These are phyloP conservation scores for Kwoniella sp. DNA, from an alignment of 768 basidiomycete species.

Conservation along the genomic window DNA sequence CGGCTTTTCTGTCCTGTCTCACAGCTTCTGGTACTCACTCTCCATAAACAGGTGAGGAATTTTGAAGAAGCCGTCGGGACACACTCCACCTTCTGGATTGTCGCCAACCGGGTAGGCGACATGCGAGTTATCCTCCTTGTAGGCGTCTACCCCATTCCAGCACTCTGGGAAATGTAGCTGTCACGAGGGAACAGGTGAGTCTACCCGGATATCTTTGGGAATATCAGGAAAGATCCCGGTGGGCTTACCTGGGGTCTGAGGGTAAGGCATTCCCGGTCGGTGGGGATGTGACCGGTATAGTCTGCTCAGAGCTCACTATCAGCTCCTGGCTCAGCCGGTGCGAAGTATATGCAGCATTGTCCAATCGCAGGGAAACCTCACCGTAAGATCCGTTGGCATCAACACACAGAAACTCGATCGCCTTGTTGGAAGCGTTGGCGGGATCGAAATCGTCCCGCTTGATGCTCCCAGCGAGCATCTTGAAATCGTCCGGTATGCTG, in stretches of 20 bases:
- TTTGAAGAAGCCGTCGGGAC: slow-evolving; percentile 28
- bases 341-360: no score
- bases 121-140: slow-evolving; percentile 34
- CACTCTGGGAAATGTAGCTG: slow-evolving; percentile 39
- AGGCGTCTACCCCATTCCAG: slow-evolving; percentile 40
- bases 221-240: background rate
- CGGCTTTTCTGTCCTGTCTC: background rate
- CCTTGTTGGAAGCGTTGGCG: slow-evolving; percentile 16
- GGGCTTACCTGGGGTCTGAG: slow-evolving; percentile 28
- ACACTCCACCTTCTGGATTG: slow-evolving; percentile 28
- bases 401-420: slow-evolving; percentile 31
- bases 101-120: slow-evolving; percentile 31
- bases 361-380: background rate
- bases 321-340: no score
- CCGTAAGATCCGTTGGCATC: slow-evolving; percentile 27
- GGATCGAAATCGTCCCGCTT: slow-evolving; percentile 25
- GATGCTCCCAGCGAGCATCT: slow-evolving; percentile 34
- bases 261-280: slow-evolving; percentile 23
- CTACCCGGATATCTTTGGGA: no score
- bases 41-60: slow-evolving; percentile 40
- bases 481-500: slow-evolving; percentile 38
- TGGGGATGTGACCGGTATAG: slow-evolving; percentile 20
- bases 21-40: slow-evolving; percentile 19
- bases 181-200: background rate
- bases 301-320: no score